phyloP scores from a whole-genome alignment of 208 protist genomes.

The Trichomonas gallinae region DNA sequence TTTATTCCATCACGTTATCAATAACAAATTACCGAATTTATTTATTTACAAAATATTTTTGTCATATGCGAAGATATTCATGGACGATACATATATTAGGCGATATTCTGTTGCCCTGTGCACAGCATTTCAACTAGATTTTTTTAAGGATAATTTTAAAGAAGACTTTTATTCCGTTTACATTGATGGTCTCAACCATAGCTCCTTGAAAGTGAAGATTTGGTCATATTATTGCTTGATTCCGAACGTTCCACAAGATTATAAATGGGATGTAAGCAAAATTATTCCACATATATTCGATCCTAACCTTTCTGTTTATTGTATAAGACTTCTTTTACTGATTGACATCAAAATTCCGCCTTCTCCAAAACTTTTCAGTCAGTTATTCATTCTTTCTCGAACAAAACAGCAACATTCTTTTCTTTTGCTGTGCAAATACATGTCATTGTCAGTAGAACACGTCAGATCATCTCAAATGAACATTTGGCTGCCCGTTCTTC shows the following conservation, averaged over 20 bases:
- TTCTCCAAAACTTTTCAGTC: background rate
- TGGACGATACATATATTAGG: background rate
- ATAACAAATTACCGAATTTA: background rate
- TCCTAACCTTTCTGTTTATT: background rate
- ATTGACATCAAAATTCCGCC: background rate
- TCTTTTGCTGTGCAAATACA: background rate
- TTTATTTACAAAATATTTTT: background rate
- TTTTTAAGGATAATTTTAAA: background rate
- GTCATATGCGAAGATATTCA: background rate
- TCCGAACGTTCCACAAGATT: background rate
- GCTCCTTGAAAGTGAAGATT: background rate
- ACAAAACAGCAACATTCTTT: background rate
- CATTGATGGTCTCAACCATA: background rate
- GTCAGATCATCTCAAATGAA: background rate
- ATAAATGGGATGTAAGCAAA: background rate
- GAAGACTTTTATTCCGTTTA: background rate
- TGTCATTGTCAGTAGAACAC: background rate
- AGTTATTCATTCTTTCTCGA: background rate
- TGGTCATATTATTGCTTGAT: background rate
- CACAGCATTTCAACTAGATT: background rate
- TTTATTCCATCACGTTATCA: background rate
- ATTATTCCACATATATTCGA: background rate
- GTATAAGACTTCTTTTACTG: background rate
- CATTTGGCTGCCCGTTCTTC: background rate
- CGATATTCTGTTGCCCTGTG: background rate